A percentile compares a stretch with the other conserved stretches of the same genome.
phyloP scores from a whole-genome alignment of 164 flowering plant species.

The Echeveria elegans region DNA sequence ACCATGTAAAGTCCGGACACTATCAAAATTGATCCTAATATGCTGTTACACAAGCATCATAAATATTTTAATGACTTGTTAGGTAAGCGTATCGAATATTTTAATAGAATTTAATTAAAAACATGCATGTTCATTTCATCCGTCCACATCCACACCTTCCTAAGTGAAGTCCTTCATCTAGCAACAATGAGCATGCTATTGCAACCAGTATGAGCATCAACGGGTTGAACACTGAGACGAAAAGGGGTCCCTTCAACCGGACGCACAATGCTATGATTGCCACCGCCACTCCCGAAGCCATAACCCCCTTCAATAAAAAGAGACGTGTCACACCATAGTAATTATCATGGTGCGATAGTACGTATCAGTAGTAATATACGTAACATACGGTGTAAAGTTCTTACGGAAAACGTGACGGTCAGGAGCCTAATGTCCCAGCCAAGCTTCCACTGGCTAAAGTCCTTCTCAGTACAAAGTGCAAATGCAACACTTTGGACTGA shows the following conservation, averaged over 20 bases:
- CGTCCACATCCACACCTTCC: conserved; percentile 18
- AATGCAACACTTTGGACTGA: conserved; percentile 11
- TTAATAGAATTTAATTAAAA: background rate
- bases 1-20: conserved; percentile 22
- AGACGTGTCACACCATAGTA: too few relatives aligned
- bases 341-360: too few relatives aligned
- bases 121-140: background rate
- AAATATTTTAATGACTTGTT: background rate
- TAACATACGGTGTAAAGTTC: background rate
- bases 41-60: conserved; percentile 8
- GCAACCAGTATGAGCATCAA: conserved; percentile 17
- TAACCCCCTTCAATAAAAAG: conserved; percentile 11
- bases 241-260: conserved; percentile 14
- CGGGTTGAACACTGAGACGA: conserved; percentile 15
- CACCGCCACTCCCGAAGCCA: conserved; percentile 13
- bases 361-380: too few relatives aligned
- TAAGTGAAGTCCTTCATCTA: conserved; percentile 14
- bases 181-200: conserved; percentile 9
- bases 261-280: conserved; percentile 16
- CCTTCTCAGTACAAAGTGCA: conserved; percentile 16
- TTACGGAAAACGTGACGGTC: conserved; percentile 4
- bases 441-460: conserved; percentile 21
- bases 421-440: conserved; percentile 20
- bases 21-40: conserved; percentile 19
- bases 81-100: background rate